These are phyloP conservation scores for Piper longum DNA, from an alignment of 164 flowering plant species.

Conservation along the genomic window DNA sequence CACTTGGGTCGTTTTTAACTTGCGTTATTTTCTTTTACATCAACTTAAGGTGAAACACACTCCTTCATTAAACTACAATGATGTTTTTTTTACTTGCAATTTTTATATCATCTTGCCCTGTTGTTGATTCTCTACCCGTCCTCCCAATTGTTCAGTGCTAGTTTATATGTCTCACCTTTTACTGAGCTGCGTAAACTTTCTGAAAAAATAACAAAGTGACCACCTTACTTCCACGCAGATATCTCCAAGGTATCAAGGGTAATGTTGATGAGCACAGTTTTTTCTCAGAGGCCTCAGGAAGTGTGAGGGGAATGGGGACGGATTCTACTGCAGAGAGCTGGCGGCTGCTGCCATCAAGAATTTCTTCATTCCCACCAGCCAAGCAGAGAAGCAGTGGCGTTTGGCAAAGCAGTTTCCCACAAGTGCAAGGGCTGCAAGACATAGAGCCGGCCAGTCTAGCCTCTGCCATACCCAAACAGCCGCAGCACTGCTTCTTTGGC, in stretches of 20 bases:
- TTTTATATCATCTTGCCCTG: too few relatives aligned
- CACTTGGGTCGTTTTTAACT: too few relatives aligned
- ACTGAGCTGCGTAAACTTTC: too few relatives aligned
- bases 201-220: too few relatives aligned
- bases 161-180: too few relatives aligned
- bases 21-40: too few relatives aligned
- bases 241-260: constrained; percentile 37
- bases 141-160: too few relatives aligned
- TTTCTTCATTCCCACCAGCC: constrained; percentile 4
- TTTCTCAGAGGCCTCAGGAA: constrained; percentile 58
- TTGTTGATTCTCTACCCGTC: too few relatives aligned
- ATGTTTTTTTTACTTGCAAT: too few relatives aligned
- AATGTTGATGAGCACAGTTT: constrained; percentile 52
- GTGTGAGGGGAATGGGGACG: constrained; percentile 34
- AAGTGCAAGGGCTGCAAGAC: constrained; percentile 20
- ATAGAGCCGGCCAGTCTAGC: constrained; percentile 15
- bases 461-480: constrained; percentile 22
- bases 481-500: constrained; percentile 45
- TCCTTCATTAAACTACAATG: too few relatives aligned
- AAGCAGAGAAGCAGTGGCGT: constrained; percentile 34
- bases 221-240: constrained; percentile 24
- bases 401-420: constrained; percentile 35
- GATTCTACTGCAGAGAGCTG: constrained; percentile 42
- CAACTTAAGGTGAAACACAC: too few relatives aligned
- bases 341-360: constrained; percentile 32